Base-by-base conservation (phyloP, 2,329 filamentous ascomycete genomes). In the Fusarium illudens region DNA sequence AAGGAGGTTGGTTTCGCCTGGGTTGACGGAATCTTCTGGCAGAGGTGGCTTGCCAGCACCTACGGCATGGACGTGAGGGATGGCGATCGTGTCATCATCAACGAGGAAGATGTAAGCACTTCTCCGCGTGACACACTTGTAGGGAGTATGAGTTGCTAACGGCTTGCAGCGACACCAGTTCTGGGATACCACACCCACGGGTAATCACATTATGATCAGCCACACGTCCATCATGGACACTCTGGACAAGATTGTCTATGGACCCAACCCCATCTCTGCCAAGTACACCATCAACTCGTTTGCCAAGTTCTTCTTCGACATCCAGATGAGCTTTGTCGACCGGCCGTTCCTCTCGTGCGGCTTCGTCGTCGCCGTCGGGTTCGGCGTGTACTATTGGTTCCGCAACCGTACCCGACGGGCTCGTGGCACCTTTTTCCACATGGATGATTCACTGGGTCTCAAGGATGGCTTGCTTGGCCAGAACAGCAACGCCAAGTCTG, bases 1-100 rank as follows among this genome's bases (percentile, higher is more conserved):
- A 97, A 95, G 78, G 92, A 97, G 76, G 94, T 98, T 39, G 88
- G 89, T 9, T 99, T 99, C 79, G 96, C 96, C 12, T 99, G 96
- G 96, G 93, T 98, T 12, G 96, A 99, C 77, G 94, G 94, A 52
- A 88, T 93, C 8, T 98, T 98, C 79, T 99, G 96, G 96, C 94
- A 98, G 79, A 88, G 95, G 65, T 99, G 96, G 96, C 89, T 99
- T 68, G 87, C 91, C 71, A 94, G 91, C n/a, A 97, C 95, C 0
- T 99, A 97, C 75, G 95, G 95, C 57, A 91, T 98, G 71, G 92
- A 96, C 72, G 90, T 96, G 64, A 90, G 87, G 75, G 90, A 96
- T 66, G 94, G 95, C 49, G 96, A 98, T 79, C 89, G 93, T 66
- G 92, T 99, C 58, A 91, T 99, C 62, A 96, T 99, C 81, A 97